Evolutionary conservation across 2,329 filamentous ascomycete species (phyloP), one percentile per base, ranked within the genome.

Genomic region (Fusarium sp.): DNA sequence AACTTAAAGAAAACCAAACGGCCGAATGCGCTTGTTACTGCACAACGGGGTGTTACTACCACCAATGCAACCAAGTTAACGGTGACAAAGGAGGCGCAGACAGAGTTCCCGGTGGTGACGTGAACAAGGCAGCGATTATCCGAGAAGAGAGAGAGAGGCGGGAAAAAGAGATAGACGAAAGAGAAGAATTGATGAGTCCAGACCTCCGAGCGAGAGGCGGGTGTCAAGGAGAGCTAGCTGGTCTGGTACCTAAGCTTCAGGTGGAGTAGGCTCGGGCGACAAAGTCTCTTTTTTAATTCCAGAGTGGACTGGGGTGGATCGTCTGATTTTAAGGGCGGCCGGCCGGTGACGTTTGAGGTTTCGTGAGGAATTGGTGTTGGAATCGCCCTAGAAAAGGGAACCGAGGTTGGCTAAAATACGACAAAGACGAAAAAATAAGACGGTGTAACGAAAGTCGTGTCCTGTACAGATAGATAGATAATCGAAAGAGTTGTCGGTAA

Each of bases 261-360:
- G 67, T 69, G 62, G 62, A 70, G 67, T 56, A 54, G 42, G 53
- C 67, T 69, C 49, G 33, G 51, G 61, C 53, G 59, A 67, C 36
- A 50, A 70, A 57, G 60, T 54, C 57, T 60, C 57, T 67, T 57
- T 6, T 57, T 47, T 50, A 49, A 53, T 57, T 67, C 57, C 52
- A 62, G 41, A 56, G 44, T 64, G 57, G 62, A 60, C 67, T 65
- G 50, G 67, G 54, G 67, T 70, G 67, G 67, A 70, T 70, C 63
- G 58, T 54, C 67, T 65, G 67, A 65, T 70, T 70, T 61, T 47
- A 61, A 70, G 67, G 67, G 67, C 63, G 67, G 44, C 62, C 45
- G 60, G 62, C 46, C 41, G 53, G 67, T 70, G 67, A 70, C 67
- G 67, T 70, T 63, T 49, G 67, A 67, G 40, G 50, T 69, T 70